Percentiles rank a stretch among this genome's conserved stretches.
Evolutionary conservation across 805 yeast genomes (phyloP).

Genomic region (Candida ortonii): DNA sequence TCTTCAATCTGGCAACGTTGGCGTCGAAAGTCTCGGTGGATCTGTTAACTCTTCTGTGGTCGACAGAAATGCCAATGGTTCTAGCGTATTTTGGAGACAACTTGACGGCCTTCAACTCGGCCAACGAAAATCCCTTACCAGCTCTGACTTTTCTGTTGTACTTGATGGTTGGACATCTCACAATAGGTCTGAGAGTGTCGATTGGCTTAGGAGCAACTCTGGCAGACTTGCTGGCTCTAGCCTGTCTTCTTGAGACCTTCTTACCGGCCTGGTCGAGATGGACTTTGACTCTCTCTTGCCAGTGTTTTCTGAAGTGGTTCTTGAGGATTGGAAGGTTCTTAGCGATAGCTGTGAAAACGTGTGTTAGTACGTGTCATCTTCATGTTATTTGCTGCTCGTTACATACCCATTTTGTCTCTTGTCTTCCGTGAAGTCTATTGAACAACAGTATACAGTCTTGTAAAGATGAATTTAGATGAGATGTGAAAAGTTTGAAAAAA

Average conservation of each 20-base stretch:
- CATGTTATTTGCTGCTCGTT: slow-evolving; percentile 2
- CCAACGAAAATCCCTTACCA: slow-evolving; percentile 98
- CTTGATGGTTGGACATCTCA: slow-evolving; percentile 97
- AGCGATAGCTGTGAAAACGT: slow-evolving; percentile 76
- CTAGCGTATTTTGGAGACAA: slow-evolving; percentile 92
- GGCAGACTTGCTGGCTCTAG: slow-evolving; percentile 94
- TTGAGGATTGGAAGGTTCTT: slow-evolving; percentile 98
- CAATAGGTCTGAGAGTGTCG: slow-evolving; percentile 94
- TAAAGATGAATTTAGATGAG: not conserved
- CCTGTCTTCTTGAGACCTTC: slow-evolving; percentile 94
- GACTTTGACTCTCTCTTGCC: slow-evolving; percentile 99
- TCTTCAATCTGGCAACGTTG: slow-evolving; percentile 95
- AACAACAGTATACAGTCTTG: not conserved
- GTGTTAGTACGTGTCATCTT: not conserved
- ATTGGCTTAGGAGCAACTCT: slow-evolving; percentile 96
- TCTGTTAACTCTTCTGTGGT: slow-evolving; percentile 99
- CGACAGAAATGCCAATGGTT: slow-evolving; percentile 98
- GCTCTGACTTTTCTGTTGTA: slow-evolving; percentile 99
- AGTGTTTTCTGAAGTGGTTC: slow-evolving; percentile 99
- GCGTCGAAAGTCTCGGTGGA: slow-evolving; percentile 90
- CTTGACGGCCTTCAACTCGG: slow-evolving; percentile 98
- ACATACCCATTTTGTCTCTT: slow-evolving; percentile 27
- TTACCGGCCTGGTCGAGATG: slow-evolving; percentile 99
- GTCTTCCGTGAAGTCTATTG: not conserved
- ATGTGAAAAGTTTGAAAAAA: too few relatives aligned